A percentile compares a stretch with the other conserved stretches of the same genome.
Evolutionary conservation across 2,329 filamentous ascomycete genomes (phyloP).

Genomic region (Sarocladium brachiariae): DNA sequence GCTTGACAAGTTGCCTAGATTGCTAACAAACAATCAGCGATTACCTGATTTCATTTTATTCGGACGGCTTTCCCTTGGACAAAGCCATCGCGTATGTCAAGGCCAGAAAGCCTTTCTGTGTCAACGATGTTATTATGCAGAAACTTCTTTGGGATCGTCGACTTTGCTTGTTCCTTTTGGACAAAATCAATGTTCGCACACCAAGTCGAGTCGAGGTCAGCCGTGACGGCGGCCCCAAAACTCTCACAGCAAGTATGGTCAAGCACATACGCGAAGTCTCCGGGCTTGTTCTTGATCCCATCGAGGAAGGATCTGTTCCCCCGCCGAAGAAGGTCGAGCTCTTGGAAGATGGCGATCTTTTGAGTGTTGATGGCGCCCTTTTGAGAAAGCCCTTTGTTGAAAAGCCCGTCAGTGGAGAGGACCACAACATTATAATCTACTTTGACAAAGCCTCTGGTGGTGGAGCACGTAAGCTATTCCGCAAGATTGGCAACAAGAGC

Average conservation of each 20-base stretch:
- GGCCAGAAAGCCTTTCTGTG: slow-evolving; percentile 89
- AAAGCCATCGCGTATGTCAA: slow-evolving; percentile 96
- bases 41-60: slow-evolving; percentile 97
- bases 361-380: slow-evolving; percentile 76
- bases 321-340: slow-evolving; percentile 68
- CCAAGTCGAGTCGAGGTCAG: slow-evolving; percentile 85
- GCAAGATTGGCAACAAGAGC: slow-evolving; percentile 98
- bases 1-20: no score
- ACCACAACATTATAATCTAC: slow-evolving; percentile 98
- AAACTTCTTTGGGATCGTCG: slow-evolving; percentile 94
- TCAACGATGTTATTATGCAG: slow-evolving; percentile 97
- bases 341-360: slow-evolving; percentile 80
- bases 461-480: slow-evolving; percentile 84
- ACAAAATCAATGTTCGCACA: slow-evolving; percentile 83
- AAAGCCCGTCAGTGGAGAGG: slow-evolving; percentile 95
- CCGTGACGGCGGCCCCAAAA: slow-evolving; percentile 78
- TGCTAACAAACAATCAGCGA: slow-evolving; percentile 45
- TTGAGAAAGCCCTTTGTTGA: slow-evolving; percentile 95
- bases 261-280: slow-evolving; percentile 75
- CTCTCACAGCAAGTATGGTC: slow-evolving; percentile 72
- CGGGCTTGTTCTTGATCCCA: slow-evolving; percentile 62
- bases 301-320: neutral
- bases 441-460: slow-evolving; percentile 82
- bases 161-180: slow-evolving; percentile 79
- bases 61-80: slow-evolving; percentile 90